These are phyloP conservation scores for Gyrodon lividus DNA, from an alignment of 768 basidiomycete genomes.

Conservation along the genomic window DNA sequence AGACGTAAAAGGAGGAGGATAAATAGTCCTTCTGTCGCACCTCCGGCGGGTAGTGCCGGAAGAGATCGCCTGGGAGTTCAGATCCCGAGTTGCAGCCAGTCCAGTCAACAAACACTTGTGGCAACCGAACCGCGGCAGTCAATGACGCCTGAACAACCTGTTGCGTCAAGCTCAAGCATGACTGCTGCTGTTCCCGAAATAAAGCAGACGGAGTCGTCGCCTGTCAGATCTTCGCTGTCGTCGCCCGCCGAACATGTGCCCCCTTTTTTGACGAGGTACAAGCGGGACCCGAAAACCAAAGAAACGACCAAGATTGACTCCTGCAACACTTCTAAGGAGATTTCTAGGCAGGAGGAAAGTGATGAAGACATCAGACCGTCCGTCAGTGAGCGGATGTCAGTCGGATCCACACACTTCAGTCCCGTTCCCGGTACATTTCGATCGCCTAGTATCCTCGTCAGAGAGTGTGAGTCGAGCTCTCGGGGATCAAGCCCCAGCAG, in stretches of 20 bases:
- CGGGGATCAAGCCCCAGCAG: too few species aligned
- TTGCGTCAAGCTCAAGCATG: background rate
- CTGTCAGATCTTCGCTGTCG: background rate
- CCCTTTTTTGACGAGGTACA: conserved; percentile 5
- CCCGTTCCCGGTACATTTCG: too few species aligned
- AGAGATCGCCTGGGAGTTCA: background rate
- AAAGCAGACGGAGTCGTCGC: background rate
- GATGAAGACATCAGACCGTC: too few species aligned
- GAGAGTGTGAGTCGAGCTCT: too few species aligned
- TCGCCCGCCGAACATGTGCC: background rate
- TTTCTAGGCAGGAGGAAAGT: background rate
- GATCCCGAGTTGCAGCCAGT: background rate
- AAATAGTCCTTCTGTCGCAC: too few species aligned
- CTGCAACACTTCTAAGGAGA: background rate
- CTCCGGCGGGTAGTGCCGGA: too few species aligned
- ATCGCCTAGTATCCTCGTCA: too few species aligned
- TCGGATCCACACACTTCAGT: too few species aligned
- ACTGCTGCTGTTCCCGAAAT: background rate
- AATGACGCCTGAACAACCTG: background rate
- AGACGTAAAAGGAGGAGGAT: too few species aligned
- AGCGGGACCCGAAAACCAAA: conserved; percentile 5
- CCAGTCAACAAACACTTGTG: background rate
- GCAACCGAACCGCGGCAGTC: background rate
- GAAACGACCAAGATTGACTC: conserved; percentile 1
- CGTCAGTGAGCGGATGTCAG: conserved; percentile 9